Conservation (phyloP, 495 filamentous ascomycete genomes). For the Parathielavia hyrcaniae region DNA sequence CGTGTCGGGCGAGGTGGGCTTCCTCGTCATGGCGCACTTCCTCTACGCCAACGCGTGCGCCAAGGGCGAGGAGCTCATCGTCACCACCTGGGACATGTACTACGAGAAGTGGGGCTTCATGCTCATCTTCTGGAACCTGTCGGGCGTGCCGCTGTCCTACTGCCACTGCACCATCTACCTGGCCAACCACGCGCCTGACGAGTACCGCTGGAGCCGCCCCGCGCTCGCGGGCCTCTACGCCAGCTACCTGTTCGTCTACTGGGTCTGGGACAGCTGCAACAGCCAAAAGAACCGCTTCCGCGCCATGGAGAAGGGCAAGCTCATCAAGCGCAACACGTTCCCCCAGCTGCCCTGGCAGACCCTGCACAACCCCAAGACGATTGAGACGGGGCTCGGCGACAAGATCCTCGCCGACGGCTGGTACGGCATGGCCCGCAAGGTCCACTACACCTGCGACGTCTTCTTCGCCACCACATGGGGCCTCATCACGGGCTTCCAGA, state of each 20-base stretch:
- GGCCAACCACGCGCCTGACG: conserved; percentile 76
- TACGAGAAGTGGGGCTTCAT: conserved; percentile 99
- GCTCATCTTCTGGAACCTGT: conserved; percentile 99
- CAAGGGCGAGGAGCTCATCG: conserved; percentile 93
- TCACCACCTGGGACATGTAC: conserved; percentile 96
- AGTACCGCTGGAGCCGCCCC: conserved; percentile 69
- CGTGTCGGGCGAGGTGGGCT: conserved; percentile 80
- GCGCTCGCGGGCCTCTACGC: conserved; percentile 60
- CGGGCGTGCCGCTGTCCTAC: conserved; percentile 90
- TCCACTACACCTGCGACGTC: conserved; percentile 89
- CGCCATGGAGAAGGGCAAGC: conserved; percentile 67
- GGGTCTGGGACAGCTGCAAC: conserved; percentile 86
- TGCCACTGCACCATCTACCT: conserved; percentile 96
- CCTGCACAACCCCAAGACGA: conserved; percentile 78
- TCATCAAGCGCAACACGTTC: conserved; percentile 71
- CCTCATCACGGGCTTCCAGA: conserved; percentile 56
- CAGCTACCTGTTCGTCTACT: conserved; percentile 80
- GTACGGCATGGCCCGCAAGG: conserved; percentile 90
- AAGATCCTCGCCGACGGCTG: conserved; percentile 84
- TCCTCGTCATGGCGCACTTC: conserved; percentile 89
- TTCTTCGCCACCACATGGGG: conserved; percentile 65
- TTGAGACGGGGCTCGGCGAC: conserved; percentile 70
- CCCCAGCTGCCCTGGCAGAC: conserved; percentile 91
- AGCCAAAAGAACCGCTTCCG: conserved; percentile 95
- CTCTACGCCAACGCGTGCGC: conserved; percentile 94